phyloP scores from a whole-genome alignment of 2,329 filamentous ascomycete species.

The Pseudogymnoascus sp. region DNA sequence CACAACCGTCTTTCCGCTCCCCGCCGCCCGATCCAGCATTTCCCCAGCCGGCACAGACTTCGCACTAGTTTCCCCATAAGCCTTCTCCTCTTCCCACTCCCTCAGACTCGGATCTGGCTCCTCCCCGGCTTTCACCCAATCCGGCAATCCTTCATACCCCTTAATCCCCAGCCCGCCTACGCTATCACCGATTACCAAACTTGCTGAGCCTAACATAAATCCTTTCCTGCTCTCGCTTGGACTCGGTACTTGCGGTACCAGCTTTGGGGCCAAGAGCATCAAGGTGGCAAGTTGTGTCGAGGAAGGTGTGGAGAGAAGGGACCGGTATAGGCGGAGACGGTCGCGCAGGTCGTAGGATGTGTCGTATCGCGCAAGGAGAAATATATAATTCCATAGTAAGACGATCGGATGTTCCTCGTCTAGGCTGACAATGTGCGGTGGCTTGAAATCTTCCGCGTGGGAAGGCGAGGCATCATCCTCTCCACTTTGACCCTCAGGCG shows the following conservation, averaged over 20 bases:
- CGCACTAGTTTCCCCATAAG: slow-evolving; percentile 32
- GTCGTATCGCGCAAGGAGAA: slow-evolving; percentile 83
- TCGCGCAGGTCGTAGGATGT: slow-evolving; percentile 92
- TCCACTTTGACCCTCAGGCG: slow-evolving; percentile 17
- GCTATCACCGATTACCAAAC: slow-evolving; percentile 71
- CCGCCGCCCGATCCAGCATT: slow-evolving; percentile 50
- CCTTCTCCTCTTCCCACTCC: slow-evolving; percentile 42
- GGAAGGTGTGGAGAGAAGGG: slow-evolving; percentile 66
- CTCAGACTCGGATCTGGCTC: slow-evolving; percentile 72
- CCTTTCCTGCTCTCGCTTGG: slow-evolving; percentile 76
- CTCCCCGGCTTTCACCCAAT: slow-evolving; percentile 71
- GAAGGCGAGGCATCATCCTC: slow-evolving; percentile 23
- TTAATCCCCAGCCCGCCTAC: slow-evolving; percentile 63
- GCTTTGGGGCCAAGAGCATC: slow-evolving; percentile 87
- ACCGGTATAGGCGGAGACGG: slow-evolving; percentile 77
- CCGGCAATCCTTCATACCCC: slow-evolving; percentile 71
- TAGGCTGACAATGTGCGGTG: slow-evolving; percentile 15
- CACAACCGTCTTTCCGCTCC: slow-evolving; percentile 29
- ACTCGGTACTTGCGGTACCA: slow-evolving; percentile 80
- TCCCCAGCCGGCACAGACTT: slow-evolving; percentile 49
- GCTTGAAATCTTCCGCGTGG: slow-evolving; percentile 16
- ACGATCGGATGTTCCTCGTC: slow-evolving; percentile 56
- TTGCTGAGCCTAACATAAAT: slow-evolving; percentile 73
- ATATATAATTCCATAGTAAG: slow-evolving; percentile 73
- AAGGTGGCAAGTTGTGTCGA: slow-evolving; percentile 78